These are phyloP conservation scores for Calonectria pseudoreteaudii DNA, from an alignment of 2,329 filamentous ascomycete genomes.

Conservation along the genomic window DNA sequence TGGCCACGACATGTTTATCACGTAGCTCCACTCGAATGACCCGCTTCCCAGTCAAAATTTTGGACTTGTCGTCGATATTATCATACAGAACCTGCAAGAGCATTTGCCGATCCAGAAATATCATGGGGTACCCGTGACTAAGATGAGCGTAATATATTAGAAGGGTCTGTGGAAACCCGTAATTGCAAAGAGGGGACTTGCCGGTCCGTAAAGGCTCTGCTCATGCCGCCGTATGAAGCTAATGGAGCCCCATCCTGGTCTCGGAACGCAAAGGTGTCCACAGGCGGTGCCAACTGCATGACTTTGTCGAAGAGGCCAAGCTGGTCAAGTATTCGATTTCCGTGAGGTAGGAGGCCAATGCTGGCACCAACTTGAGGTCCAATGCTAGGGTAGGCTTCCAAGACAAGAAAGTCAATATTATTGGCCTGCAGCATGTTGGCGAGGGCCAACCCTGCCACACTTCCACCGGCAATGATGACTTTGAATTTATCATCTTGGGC, in stretches of 20 bases:
- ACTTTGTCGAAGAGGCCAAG: constrained; percentile 47
- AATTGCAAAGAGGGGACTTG: background rate
- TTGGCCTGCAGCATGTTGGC: constrained; percentile 27
- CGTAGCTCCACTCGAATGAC: constrained; percentile 15
- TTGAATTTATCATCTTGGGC: background rate
- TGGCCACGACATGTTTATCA: constrained; percentile 39
- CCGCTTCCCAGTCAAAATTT: constrained; percentile 30
- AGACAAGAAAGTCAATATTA: constrained; percentile 59
- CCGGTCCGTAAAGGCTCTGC: constrained; percentile 5
- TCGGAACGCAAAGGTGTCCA: constrained; percentile 11
- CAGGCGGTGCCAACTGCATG: background rate
- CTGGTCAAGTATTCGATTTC: constrained; percentile 61
- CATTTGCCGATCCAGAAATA: constrained; percentile 50
- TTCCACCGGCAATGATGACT: constrained; percentile 23
- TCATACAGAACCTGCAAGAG: constrained; percentile 49
- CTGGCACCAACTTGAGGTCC: constrained; percentile 60
- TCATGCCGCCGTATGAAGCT: background rate
- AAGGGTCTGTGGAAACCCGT: no score
- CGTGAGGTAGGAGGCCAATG: constrained; percentile 58
- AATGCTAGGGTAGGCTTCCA: constrained; percentile 57
- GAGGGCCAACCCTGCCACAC: constrained; percentile 22
- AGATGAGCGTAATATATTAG: background rate
- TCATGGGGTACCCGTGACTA: constrained; percentile 44
- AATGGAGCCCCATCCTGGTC: background rate
- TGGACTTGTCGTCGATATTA: constrained; percentile 45